Evolutionary conservation across 208 protist species (phyloP), one percentile per base, ranked within the genome.

Genomic region (Trichomonas vaginalis): DNA sequence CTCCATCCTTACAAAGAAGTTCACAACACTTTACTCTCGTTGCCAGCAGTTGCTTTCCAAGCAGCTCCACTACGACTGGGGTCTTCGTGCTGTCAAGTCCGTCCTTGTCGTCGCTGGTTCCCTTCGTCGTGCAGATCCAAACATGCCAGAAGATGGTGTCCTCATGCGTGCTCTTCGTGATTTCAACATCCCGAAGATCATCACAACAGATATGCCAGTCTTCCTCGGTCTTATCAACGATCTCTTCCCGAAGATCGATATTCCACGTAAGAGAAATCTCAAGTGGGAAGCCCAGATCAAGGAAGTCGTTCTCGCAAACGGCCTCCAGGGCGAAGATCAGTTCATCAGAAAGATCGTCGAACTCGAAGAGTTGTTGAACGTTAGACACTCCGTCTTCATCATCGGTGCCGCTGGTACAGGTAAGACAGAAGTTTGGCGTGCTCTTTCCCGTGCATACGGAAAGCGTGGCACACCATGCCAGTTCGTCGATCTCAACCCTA

Each of bases 51-150:
- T 99, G 47, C 98, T 99, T 47, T 99, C 98, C 10, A 98, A 99
- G 49, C 98, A 99, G 96, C 98, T 98, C 95, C 99, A 99, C 97
- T 99, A 99, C 97, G 99, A 99, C 97, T 99, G 99, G 99, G 99
- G 99, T 97, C 97, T 99, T 82, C 98, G 99, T 96, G 99, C 99
- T 8, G 98, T 99, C n/a, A 99, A 99, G 96, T 98, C 98, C 51
- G 98, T 99, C 96, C 97, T 99, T 46, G 98, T 98, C 96, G 98
- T 99, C 96, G 99, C 98, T 95, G 99, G 99, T 96, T 97, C 98
- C 27, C 97, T 99, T 46, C 99, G 99, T 97, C 98, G 98, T 96
- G 98, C 98, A 62, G 98, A 99, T 96, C 98, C 98, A 17, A 98
- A 98, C 48, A 96, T 98, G 46, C 97, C 98, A 0, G 98, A 99